phyloP scores from a whole-genome alignment of 345 rosid genomes.

The Gossypium ekmanianum region DNA sequence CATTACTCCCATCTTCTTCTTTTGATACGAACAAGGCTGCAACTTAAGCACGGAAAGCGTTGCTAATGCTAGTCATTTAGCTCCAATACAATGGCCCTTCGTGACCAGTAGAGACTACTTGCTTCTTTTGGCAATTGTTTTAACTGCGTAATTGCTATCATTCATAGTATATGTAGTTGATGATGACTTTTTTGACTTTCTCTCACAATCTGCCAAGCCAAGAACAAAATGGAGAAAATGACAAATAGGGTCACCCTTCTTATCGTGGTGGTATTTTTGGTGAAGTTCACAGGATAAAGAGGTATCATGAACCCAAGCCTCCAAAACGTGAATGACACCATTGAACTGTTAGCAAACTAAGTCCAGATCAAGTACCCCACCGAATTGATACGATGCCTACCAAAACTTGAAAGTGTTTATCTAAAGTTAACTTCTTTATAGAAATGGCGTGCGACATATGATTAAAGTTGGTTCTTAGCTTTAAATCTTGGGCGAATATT shows the following conservation, averaged over 20 bases:
- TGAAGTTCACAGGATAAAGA: background rate
- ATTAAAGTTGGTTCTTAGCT: background rate
- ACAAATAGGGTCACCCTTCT: background rate
- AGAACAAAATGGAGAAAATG: constrained; percentile 7
- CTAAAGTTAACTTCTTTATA: background rate
- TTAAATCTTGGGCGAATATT: constrained; percentile 11
- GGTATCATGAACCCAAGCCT: background rate
- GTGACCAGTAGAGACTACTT: background rate
- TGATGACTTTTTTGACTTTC: background rate
- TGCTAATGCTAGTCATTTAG: background rate
- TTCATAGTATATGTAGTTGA: background rate
- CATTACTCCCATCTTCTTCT: background rate
- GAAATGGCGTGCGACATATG: background rate
- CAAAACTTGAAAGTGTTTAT: background rate
- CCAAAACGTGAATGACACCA: constrained; percentile 10
- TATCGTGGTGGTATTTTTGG: background rate
- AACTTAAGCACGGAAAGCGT: background rate
- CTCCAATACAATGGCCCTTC: background rate
- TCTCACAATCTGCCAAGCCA: constrained; percentile 1
- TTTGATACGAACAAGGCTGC: background rate
- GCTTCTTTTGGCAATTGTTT: background rate
- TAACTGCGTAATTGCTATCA: background rate
- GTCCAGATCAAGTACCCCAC: constrained; percentile 7
- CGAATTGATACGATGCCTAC: constrained; percentile 4
- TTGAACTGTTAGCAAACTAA: background rate